Evolutionary conservation across 768 basidiomycete genomes (phyloP), one percentile per base, ranked within the genome.

Genomic region (Lentinula guzmanii): DNA sequence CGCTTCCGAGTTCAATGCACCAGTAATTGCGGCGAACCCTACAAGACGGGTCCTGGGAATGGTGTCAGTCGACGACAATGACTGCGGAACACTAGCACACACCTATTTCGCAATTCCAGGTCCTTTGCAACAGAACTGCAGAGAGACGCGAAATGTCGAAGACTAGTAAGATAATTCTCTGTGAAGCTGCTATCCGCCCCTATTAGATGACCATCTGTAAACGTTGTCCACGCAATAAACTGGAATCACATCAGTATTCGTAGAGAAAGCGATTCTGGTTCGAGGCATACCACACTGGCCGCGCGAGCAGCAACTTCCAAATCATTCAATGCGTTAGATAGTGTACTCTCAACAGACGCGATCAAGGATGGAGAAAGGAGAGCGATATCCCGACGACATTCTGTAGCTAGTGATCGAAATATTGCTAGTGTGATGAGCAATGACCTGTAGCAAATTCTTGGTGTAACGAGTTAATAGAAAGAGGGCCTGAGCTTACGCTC

Each of bases 201-300:
- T 64, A 95, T 86, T 43, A 90, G 77, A 58, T 86, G 86, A 0
- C 93, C 93, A 65, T 95, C 89, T 21, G 95, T 93, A 65, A 87
- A 97, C 15, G 94, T 95, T 18, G 90, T 89, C 89, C 93, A 98
- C 1, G 93, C 89, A 3, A 89, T 91, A 67, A 96, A 93, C 90
- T 95, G 66, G 35, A n/a, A 18, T 16, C 2, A 50, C 39, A 63
- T 5, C 5, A 28, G 15, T 0, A 52, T n/a, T 48, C 21, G 13
- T 31, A 21, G 34, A 35, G 24, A 34, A 60, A 16, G 58, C 24
- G 58, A 61, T 45, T 55, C 24, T 43, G 58, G 31, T 54, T 31
- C 28, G 16, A 55, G 11, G 81, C 90, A 67, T 71, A 93, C 93
- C 58, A 94, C 84, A 68, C 83, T 89, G 21, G 93, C 93, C 10